Base-by-base conservation (phyloP, 495 filamentous ascomycete species). In the Penicillium simplicissimum region DNA sequence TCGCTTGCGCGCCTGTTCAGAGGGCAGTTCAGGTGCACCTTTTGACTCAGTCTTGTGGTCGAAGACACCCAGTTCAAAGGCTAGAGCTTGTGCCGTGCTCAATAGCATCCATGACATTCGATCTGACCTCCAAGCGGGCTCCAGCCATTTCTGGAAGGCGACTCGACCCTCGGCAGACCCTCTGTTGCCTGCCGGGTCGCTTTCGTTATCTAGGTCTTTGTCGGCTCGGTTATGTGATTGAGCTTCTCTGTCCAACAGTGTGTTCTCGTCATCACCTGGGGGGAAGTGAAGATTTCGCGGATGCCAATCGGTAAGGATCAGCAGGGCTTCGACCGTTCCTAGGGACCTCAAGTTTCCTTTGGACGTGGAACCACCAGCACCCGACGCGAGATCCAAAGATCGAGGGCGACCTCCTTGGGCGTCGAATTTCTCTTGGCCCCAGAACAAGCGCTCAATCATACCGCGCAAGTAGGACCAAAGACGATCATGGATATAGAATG, bases 31-130 rank as follows among this genome's bases (percentile, higher is more conserved):
- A n/a, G 87, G 83, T 42, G 62, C 64, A 0, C 59, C 34, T 52
- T 72, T 73, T 6, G 64, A 43, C 13, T 76, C 88, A 52, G 87
- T 89, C 58, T 89, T 88, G 45, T 91, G 85, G 61, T 97, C 95
- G 59, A 98, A 98, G 3, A 98, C 91, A 15, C 95, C 95, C 17
- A 98, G 84, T 73, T 98, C 95, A 59, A 95, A 96, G 0, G 93
- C 90, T 38, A 98, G 78, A 2, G 92, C 87, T 77, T 95, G 87
- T 6, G 92, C 92, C 34, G 90, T 95, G 59, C 92, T 95, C 49
- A 98, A 83, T 14, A 98, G 73, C 91, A 97, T 98, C 96, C 95
- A 97, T 64, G 91, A 96, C 93, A 98, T 96, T 42, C 93, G 89
- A 63, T 98, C 95, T 61, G 91, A 96, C 63, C 94, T 80, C 90